Percentiles rank a stretch among this genome's conserved stretches.
These are phyloP conservation scores for Ballota nigra DNA, from an alignment of 257 asterid genomes.

Conservation along the genomic window DNA sequence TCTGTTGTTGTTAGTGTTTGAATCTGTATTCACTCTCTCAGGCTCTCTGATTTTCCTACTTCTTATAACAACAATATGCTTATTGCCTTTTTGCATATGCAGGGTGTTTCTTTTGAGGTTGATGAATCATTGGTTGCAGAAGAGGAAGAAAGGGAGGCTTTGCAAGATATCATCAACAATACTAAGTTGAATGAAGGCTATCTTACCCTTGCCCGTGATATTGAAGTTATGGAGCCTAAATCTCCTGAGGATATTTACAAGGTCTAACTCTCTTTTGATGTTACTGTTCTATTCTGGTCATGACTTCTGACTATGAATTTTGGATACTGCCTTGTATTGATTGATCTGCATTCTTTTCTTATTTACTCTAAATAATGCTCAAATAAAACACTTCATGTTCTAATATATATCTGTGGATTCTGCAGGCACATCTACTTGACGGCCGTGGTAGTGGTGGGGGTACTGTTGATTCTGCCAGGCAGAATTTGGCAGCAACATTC, in stretches of 20 bases:
- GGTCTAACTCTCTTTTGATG: constrained; percentile 36
- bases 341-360: background rate
- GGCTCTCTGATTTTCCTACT: constrained; percentile 1
- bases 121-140: constrained; percentile 54
- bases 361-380: background rate
- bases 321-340: background rate
- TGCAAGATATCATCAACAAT: constrained; percentile 78
- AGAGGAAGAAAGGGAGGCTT: constrained; percentile 71
- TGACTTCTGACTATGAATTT: background rate
- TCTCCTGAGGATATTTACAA: constrained; percentile 96
- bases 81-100: constrained; percentile 23
- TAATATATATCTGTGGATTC: constrained; percentile 12
- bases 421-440: constrained; percentile 88
- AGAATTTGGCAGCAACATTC: constrained; percentile 96
- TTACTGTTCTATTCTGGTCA: background rate
- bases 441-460: constrained; percentile 93
- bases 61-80: background rate
- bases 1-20: constrained; percentile 1
- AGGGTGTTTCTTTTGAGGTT: constrained; percentile 77
- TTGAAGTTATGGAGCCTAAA: constrained; percentile 98
- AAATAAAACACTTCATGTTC: background rate
- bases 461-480: constrained; percentile 92
- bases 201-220: constrained; percentile 97
- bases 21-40: background rate
- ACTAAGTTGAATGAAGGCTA: constrained; percentile 83